Conservation (phyloP, 192 early-diverging fungal genomes). For the Thamnidium elegans region DNA sequence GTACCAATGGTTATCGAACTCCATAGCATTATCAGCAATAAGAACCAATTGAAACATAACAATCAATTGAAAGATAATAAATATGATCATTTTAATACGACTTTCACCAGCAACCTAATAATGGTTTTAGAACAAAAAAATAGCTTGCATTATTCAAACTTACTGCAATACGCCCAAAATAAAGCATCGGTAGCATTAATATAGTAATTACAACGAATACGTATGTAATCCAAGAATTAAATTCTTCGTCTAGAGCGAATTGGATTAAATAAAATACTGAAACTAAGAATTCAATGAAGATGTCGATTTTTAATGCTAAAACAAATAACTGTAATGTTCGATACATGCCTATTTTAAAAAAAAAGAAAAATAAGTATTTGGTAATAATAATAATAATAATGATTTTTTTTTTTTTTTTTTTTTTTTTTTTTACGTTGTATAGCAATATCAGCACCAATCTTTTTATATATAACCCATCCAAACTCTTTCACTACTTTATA, state of each 20-base stretch:
- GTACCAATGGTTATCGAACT: constrained; percentile 26
- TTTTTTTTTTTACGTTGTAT: constrained; percentile 52
- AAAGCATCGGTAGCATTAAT: constrained; percentile 33
- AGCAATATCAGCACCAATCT: constrained; percentile 58
- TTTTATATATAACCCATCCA: constrained; percentile 63
- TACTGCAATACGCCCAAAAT: constrained; percentile 33
- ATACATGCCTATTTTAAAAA: constrained; percentile 32
- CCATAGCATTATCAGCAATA: constrained; percentile 19
- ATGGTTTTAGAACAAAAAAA: not conserved
- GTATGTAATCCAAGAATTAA: constrained; percentile 16
- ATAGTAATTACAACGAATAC: constrained; percentile 29
- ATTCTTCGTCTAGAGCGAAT: constrained; percentile 19
- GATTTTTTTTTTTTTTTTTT: too few species aligned
- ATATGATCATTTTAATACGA: constrained; percentile 21
- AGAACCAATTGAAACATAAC: constrained; percentile 35
- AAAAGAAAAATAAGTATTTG: too few species aligned
- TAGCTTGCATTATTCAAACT: not conserved
- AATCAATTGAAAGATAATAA: constrained; percentile 34
- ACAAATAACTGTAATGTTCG: constrained; percentile 34
- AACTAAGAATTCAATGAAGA: constrained; percentile 41
- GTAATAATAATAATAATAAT: too few species aligned
- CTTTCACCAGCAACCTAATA: constrained; percentile 27
- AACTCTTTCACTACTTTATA: constrained; percentile 26
- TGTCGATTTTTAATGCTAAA: constrained; percentile 38
- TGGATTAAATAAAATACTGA: constrained; percentile 35